Percentiles rank a stretch among this genome's conserved stretches.
These are phyloP conservation scores for Albifimbria verrucaria DNA, from an alignment of 2,329 filamentous ascomycete genomes.

Conservation along the genomic window DNA sequence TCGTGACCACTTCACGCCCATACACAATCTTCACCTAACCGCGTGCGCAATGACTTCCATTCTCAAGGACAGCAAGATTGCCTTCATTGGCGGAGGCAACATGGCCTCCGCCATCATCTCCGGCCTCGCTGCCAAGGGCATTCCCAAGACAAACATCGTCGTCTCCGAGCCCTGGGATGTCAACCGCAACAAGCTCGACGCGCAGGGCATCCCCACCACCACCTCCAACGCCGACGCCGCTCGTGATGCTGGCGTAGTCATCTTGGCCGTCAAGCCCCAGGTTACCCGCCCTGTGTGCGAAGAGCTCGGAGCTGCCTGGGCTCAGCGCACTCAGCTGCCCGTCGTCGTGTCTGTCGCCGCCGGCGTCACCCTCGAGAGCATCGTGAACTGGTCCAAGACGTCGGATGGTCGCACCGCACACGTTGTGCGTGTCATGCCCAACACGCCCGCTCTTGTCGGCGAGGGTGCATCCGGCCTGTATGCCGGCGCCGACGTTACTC, in stretches of 20 bases:
- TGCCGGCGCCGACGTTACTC: constrained; percentile 38
- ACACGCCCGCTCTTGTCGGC: constrained; percentile 47
- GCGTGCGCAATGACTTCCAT: constrained; percentile 18
- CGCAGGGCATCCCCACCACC: constrained; percentile 42
- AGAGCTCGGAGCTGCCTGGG: constrained; percentile 41
- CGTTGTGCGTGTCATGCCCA: constrained; percentile 51
- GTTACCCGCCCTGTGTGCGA: constrained; percentile 43
- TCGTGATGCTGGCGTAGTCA: constrained; percentile 40
- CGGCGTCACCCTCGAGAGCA: constrained; percentile 42
- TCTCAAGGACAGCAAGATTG: constrained; percentile 29
- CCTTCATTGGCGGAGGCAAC: constrained; percentile 45
- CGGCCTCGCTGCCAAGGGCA: constrained; percentile 41
- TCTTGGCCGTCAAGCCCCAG: constrained; percentile 51
- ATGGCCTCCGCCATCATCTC: constrained; percentile 52
- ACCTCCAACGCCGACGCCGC: constrained; percentile 43
- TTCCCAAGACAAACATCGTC: constrained; percentile 40
- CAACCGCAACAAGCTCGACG: constrained; percentile 46
- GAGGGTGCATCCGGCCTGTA: constrained; percentile 48
- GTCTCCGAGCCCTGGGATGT: constrained; percentile 52
- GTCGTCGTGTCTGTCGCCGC: constrained; percentile 47
- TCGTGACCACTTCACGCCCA: too few relatives aligned
- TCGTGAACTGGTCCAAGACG: constrained; percentile 39
- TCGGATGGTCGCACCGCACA: constrained; percentile 35
- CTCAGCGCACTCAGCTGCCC: constrained; percentile 29
- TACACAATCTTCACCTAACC: too few relatives aligned